phyloP scores from a whole-genome alignment of 495 filamentous ascomycete species.

The Penicillium silybi region DNA sequence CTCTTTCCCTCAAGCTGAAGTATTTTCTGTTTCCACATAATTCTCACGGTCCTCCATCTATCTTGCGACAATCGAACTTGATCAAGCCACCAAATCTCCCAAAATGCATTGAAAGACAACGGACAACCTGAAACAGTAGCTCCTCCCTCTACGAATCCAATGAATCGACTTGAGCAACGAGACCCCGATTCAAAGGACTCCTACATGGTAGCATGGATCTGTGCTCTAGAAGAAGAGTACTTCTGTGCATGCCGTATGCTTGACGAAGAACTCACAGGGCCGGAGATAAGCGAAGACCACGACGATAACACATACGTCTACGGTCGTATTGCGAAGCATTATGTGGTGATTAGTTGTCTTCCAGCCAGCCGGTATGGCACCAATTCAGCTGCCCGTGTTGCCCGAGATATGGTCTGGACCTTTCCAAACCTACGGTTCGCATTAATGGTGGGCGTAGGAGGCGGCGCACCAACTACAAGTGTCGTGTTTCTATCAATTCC shows the following conservation, averaged over 20 bases:
- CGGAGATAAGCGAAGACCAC: slow-evolving; percentile 5
- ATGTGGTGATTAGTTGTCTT: slow-evolving; percentile 38
- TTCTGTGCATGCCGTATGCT: slow-evolving; percentile 34
- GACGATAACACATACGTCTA: slow-evolving; percentile 31
- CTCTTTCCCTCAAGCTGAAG: no score
- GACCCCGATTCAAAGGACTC: slow-evolving; percentile 23
- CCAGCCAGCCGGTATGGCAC: slow-evolving; percentile 35
- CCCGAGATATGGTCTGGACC: slow-evolving; percentile 27
- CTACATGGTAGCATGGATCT: slow-evolving; percentile 48
- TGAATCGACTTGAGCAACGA: not conserved
- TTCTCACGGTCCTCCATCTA: no score
- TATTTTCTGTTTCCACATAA: no score
- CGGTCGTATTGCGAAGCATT: slow-evolving; percentile 37
- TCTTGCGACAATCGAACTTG: no score
- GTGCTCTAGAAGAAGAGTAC: slow-evolving; percentile 32
- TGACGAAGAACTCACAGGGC: slow-evolving; percentile 23
- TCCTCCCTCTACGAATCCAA: not conserved
- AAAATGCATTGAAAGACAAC: no score
- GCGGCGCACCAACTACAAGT: no score
- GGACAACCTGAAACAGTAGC: no score
- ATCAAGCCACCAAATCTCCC: no score
- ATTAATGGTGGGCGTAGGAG: no score
- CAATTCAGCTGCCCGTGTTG: slow-evolving; percentile 30
- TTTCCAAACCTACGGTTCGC: no score
- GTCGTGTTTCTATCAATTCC: no score